Conservation (phyloP, 169 alveolate species). For the Theileria equi region DNA sequence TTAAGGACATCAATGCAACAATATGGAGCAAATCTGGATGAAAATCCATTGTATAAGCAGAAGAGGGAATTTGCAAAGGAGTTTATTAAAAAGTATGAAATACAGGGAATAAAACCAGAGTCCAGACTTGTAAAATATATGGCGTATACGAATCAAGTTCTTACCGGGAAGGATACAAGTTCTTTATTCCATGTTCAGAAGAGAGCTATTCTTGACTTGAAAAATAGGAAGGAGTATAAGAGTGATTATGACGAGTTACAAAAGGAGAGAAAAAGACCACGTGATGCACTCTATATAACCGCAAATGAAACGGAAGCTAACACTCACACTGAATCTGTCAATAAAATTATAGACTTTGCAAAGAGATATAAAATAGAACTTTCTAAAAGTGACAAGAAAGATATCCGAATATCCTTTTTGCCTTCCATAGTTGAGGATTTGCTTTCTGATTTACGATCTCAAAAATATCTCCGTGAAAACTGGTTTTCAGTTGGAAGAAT, state of each 20-base stretch:
- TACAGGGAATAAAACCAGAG: constrained; percentile 44
- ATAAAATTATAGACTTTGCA: constrained; percentile 11
- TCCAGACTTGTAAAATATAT: constrained; percentile 47
- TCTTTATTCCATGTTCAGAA: constrained; percentile 47
- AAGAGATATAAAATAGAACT: constrained; percentile 1
- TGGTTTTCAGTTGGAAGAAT: constrained; percentile 61
- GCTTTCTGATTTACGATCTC: constrained; percentile 22
- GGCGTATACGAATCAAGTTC: constrained; percentile 23
- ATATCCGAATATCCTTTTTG: constrained; percentile 21
- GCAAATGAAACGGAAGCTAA: constrained; percentile 7
- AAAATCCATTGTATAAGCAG: constrained; percentile 37
- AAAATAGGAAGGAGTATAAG: constrained; percentile 19
- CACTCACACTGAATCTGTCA: constrained; percentile 12
- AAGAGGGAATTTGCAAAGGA: constrained; percentile 56
- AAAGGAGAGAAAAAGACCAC: constrained; percentile 4
- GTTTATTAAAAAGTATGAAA: constrained; percentile 35
- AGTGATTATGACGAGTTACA: constrained; percentile 27
- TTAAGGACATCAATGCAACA: constrained; percentile 32
- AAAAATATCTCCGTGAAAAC: constrained; percentile 45
- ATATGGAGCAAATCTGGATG: constrained; percentile 35
- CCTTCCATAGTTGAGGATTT: constrained; percentile 18
- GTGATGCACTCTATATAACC: background rate
- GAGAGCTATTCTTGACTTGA: constrained; percentile 17
- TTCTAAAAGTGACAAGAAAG: background rate
- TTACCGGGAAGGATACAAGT: constrained; percentile 58